Conservation (phyloP, 352 stramenopile genomes). For the Thalassiosira tumida region DNA sequence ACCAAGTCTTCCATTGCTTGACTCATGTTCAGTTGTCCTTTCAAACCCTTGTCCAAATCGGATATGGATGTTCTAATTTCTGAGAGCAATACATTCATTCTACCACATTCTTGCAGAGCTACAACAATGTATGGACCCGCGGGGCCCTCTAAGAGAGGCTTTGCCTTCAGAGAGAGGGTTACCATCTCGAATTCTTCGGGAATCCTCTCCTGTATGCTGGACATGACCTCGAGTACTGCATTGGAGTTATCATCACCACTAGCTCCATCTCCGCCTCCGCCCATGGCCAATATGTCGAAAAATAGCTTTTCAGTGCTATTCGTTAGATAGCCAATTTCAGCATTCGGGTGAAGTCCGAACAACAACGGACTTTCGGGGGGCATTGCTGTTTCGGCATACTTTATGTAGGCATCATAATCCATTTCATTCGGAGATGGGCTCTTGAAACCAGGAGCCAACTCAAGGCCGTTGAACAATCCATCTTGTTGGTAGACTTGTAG, state of each 20-base stretch:
- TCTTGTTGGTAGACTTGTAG: constrained; percentile 97
- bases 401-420: constrained; percentile 96
- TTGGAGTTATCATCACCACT: constrained; percentile 91
- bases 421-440: constrained; percentile 95
- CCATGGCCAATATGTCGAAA: constrained; percentile 94
- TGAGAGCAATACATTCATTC: constrained; percentile 95
- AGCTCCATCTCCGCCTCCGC: constrained; percentile 93
- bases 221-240: constrained; percentile 94
- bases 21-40: constrained; percentile 97
- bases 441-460: constrained; percentile 98
- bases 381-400: constrained; percentile 96
- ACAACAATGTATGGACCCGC: constrained; percentile 94
- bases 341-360: constrained; percentile 97
- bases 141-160: constrained; percentile 94
- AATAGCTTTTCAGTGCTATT: constrained; percentile 96
- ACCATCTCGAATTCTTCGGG: constrained; percentile 96
- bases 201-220: constrained; percentile 93
- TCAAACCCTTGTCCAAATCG: constrained; percentile 96
- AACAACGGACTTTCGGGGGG: constrained; percentile 96
- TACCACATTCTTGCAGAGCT: constrained; percentile 97
- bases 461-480: constrained; percentile 96
- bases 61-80: constrained; percentile 96
- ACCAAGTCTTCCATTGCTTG: constrained; percentile 97
- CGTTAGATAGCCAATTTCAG: constrained; percentile 98
- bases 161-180: constrained; percentile 97